These are phyloP conservation scores for Nakazawaea molendinolei DNA, from an alignment of 805 yeast species.

Conservation along the genomic window DNA sequence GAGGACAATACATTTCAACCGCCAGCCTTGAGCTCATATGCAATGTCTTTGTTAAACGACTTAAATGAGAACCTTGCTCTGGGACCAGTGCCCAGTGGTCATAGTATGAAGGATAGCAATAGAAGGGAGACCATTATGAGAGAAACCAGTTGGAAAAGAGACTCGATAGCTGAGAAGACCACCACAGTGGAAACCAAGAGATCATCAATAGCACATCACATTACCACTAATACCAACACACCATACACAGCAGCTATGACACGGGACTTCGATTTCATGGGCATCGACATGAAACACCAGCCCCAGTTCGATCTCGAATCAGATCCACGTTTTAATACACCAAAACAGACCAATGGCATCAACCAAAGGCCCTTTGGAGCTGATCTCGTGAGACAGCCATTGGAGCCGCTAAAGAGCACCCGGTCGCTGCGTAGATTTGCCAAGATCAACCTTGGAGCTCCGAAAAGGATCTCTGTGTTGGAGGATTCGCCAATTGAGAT, in stretches of 20 bases:
- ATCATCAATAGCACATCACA: slow-evolving; percentile 4
- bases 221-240: too few relatives aligned
- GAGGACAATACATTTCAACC: slow-evolving; percentile 43
- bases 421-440: slow-evolving; percentile 29
- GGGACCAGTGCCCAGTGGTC: neutral
- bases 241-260: slow-evolving; percentile 1
- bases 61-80: slow-evolving; percentile 17
- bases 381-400: neutral
- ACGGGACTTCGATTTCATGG: neutral
- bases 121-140: too few relatives aligned
- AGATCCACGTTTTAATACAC: neutral
- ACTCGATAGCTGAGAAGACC: slow-evolving; percentile 1
- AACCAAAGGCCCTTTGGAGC: neutral
- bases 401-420: neutral
- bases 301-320: slow-evolving; percentile 2
- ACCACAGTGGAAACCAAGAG: slow-evolving; percentile 3
- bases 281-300: too few relatives aligned
- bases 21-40: slow-evolving; percentile 47
- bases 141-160: too few relatives aligned
- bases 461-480: slow-evolving; percentile 34
- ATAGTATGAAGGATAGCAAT: too few relatives aligned
- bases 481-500: neutral
- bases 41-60: slow-evolving; percentile 40
- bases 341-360: neutral
- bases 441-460: slow-evolving; percentile 38